A percentile compares a stretch with the other conserved stretches of the same genome.
Evolutionary conservation across 164 flowering plant genomes (phyloP).

Genomic region (Umbellularia californica): DNA sequence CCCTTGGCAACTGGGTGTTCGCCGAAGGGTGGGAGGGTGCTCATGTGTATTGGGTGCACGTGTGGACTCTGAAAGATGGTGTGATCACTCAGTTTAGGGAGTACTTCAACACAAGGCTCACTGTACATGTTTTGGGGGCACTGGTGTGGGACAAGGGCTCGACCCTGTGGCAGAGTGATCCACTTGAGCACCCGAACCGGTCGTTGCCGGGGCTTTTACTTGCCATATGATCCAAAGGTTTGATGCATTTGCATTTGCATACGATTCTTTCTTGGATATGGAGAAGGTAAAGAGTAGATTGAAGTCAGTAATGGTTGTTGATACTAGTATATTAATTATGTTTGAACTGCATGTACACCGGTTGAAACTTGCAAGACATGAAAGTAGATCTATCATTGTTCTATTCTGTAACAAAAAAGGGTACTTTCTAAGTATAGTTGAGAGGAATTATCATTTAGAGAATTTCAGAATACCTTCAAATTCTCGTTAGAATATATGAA

Average conservation of each 20-base stretch:
- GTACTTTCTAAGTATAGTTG: no score
- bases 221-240: slow-evolving; percentile 38
- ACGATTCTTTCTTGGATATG: no score
- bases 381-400: no score
- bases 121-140: slow-evolving; percentile 45
- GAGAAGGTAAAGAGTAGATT: no score
- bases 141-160: slow-evolving; percentile 24
- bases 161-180: slow-evolving; percentile 73
- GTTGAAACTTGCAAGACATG: no score
- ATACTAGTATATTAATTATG: no score
- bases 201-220: slow-evolving; percentile 74
- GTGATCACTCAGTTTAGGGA: slow-evolving; percentile 63
- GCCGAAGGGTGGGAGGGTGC: slow-evolving; percentile 89
- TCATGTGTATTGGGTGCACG: slow-evolving; percentile 79
- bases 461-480: no score
- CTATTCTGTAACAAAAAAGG: no score
- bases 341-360: no score
- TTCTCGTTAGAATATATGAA: no score
- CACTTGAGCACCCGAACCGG: slow-evolving; percentile 33
- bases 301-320: no score
- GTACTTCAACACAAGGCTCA: slow-evolving; percentile 84
- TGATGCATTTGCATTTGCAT: not conserved
- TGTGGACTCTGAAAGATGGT: slow-evolving; percentile 67
- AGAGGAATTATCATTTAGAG: no score
- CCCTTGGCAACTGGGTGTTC: slow-evolving; percentile 53